These are phyloP conservation scores for Arthrocladium fulminans DNA, from an alignment of 2,329 filamentous ascomycete genomes.

Conservation along the genomic window DNA sequence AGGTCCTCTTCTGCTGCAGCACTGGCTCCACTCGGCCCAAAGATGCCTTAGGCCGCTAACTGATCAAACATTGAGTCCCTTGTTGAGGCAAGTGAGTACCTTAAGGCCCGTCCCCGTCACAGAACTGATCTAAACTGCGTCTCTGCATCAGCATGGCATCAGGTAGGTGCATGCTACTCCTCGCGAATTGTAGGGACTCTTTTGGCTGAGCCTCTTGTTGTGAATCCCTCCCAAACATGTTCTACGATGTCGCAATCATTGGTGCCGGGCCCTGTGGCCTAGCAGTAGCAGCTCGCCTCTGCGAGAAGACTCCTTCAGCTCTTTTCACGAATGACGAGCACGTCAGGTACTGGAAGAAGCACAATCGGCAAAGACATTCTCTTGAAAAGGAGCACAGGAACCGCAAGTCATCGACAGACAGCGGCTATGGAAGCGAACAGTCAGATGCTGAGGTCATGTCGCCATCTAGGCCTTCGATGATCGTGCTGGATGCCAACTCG, in stretches of 20 bases:
- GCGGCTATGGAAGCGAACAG: constrained; percentile 1
- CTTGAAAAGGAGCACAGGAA: constrained; percentile 14
- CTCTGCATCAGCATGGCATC: background rate
- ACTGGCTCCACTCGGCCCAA: background rate
- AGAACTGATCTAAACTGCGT: background rate
- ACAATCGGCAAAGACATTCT: constrained; percentile 12
- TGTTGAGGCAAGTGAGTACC: background rate
- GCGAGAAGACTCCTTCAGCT: constrained; percentile 64
- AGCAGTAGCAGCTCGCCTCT: constrained; percentile 61
- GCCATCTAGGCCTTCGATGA: constrained; percentile 34
- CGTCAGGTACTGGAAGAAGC: constrained; percentile 50
- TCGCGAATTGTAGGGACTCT: no score
- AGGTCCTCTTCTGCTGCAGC: background rate
- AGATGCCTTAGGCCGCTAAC: background rate
- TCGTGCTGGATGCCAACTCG: constrained; percentile 59
- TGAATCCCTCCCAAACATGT: constrained; percentile 9
- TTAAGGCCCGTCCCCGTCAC: background rate
- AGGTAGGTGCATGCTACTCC: background rate
- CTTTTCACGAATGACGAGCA: constrained; percentile 80
- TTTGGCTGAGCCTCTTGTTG: no score
- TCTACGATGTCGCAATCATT: constrained; percentile 58
- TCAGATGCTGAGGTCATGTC: constrained; percentile 11
- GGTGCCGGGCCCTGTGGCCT: constrained; percentile 69
- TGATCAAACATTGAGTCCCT: background rate
- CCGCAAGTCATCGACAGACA: constrained; percentile 1